Evolutionary conservation across 495 filamentous ascomycete genomes (phyloP).

Genomic region (Sordaria brevicollis): DNA sequence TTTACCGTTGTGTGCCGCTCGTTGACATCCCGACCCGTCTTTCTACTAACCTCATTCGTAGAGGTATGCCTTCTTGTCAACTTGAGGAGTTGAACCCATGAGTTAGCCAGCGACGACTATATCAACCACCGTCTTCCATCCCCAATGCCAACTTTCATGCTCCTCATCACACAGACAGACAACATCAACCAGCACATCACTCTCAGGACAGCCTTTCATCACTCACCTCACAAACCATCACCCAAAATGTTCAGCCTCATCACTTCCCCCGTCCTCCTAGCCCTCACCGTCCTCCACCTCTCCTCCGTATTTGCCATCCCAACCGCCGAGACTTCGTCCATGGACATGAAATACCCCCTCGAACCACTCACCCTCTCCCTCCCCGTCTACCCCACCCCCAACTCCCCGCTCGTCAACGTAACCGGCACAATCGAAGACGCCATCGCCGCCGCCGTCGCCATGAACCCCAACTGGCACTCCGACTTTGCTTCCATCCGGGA

Average conservation of each 20-base stretch:
- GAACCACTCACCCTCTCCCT: neutral
- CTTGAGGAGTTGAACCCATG: neutral
- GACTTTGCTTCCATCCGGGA: neutral
- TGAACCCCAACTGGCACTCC: neutral
- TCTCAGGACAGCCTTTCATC: neutral
- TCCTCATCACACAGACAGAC: neutral
- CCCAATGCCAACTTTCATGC: neutral
- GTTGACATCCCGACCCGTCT: neutral
- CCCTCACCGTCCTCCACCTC: neutral
- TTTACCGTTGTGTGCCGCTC: neutral
- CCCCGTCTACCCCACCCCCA: neutral
- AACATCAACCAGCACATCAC: neutral
- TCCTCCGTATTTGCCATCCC: neutral
- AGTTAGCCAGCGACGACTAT: neutral
- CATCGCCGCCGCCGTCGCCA: neutral
- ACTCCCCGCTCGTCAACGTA: neutral
- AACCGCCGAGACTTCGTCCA: neutral
- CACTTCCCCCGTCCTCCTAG: neutral
- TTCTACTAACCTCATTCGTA: neutral
- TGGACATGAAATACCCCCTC: no score
- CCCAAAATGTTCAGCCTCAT: neutral
- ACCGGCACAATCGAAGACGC: conserved; percentile 9
- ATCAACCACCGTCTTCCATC: neutral
- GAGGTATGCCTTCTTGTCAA: neutral
- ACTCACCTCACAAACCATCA: neutral